phyloP scores from a whole-genome alignment of 1,139 yeast species.

The Taphrina communis region DNA sequence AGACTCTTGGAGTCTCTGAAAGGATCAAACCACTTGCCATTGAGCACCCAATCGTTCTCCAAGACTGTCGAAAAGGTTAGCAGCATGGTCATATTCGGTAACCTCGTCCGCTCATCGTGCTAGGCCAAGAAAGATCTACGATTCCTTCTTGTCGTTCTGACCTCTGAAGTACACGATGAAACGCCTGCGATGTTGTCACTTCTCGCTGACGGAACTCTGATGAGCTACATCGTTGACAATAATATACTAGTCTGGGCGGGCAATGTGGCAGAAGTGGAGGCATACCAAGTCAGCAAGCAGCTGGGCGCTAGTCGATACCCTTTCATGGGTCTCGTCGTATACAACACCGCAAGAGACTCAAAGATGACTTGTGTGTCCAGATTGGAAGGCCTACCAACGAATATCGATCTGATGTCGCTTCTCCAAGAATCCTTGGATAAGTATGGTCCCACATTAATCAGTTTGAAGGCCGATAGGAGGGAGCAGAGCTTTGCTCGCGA shows the following conservation, averaged over 20 bases:
- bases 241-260: slow-evolving; percentile 85
- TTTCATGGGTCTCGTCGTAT: slow-evolving; percentile 71
- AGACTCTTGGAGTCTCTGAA: slow-evolving; percentile 8
- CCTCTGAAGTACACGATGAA: slow-evolving; percentile 74
- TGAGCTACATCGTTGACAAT: slow-evolving; percentile 57
- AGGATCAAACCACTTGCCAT: slow-evolving; percentile 43
- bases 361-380: slow-evolving; percentile 66
- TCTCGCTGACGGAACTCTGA: slow-evolving; percentile 58
- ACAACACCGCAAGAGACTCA: slow-evolving; percentile 53
- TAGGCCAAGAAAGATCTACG: slow-evolving; percentile 62
- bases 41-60: slow-evolving; percentile 59
- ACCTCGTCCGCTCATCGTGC: neutral
- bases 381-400: slow-evolving; percentile 62
- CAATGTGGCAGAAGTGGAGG: slow-evolving; percentile 77
- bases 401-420: slow-evolving; percentile 50
- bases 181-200: slow-evolving; percentile 63
- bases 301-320: slow-evolving; percentile 79
- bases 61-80: slow-evolving; percentile 24
- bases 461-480: slow-evolving; percentile 64
- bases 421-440: slow-evolving; percentile 48
- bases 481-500: slow-evolving; percentile 66
- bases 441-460: slow-evolving; percentile 49
- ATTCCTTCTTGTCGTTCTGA: slow-evolving; percentile 74
- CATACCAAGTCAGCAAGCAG: slow-evolving; percentile 80
- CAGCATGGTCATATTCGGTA: neutral